phyloP scores from a whole-genome alignment of 2,329 filamentous ascomycete genomes.

The Leptographium flavum region DNA sequence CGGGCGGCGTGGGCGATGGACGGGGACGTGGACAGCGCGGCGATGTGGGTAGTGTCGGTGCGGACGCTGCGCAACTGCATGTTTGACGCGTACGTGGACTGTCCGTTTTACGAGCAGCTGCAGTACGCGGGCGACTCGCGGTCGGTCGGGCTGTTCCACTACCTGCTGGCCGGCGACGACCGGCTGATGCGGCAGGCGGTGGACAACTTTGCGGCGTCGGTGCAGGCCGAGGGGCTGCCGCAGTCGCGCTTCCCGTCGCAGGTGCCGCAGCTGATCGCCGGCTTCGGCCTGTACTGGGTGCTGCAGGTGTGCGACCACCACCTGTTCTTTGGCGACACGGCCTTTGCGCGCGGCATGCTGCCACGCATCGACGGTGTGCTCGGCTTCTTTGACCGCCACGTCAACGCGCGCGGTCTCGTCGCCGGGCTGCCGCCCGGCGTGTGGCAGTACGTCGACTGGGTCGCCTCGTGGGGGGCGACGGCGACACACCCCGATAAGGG shows the following conservation, averaged over 20 bases:
- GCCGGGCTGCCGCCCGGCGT: slow-evolving; percentile 13
- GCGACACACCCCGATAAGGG: slow-evolving; percentile 13
- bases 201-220: slow-evolving; percentile 14
- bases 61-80: slow-evolving; percentile 21
- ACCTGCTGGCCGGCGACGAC: slow-evolving; percentile 18
- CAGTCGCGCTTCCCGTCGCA: slow-evolving; percentile 22
- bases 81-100: slow-evolving; percentile 21
- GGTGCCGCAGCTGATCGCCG: slow-evolving; percentile 21
- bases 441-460: slow-evolving; percentile 25
- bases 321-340: slow-evolving; percentile 19
- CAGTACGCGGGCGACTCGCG: slow-evolving; percentile 15
- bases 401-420: slow-evolving; percentile 12
- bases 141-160: slow-evolving; percentile 17
- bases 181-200: slow-evolving; percentile 19
- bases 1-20: slow-evolving; percentile 14
- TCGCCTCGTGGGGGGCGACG: slow-evolving; percentile 13
- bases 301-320: slow-evolving; percentile 22
- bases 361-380: slow-evolving; percentile 21
- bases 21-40: slow-evolving; percentile 4
- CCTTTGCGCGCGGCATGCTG: slow-evolving; percentile 17
- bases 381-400: slow-evolving; percentile 17
- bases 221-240: slow-evolving; percentile 17
- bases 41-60: slow-evolving; percentile 16
- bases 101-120: slow-evolving; percentile 21
- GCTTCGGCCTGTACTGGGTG: slow-evolving; percentile 24